Percentiles rank a stretch among this genome's conserved stretches.
Conservation (phyloP, 1,284 basidiomycete species). For the Trichosporon inkin region DNA sequence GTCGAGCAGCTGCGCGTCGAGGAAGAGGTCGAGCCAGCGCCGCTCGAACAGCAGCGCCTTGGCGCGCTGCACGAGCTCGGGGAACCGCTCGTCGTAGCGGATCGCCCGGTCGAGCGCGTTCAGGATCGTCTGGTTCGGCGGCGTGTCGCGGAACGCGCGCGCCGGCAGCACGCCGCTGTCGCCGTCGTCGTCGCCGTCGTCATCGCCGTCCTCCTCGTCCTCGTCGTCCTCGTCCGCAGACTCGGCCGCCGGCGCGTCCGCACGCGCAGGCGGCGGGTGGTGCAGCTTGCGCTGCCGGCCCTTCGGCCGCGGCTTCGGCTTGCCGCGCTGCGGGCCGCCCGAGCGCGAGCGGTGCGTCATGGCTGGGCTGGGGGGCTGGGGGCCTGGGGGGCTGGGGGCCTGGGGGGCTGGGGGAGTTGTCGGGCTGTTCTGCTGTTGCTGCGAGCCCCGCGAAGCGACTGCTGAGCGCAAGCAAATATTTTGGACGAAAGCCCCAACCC, state of each 20-base stretch:
- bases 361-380: not conserved
- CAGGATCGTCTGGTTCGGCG: constrained; percentile 39
- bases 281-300: constrained; percentile 25
- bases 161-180: constrained; percentile 11
- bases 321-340: constrained; percentile 27
- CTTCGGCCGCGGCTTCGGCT: constrained; percentile 8
- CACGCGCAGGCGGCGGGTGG: constrained; percentile 28
- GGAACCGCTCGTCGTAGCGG: constrained; percentile 18
- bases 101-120: constrained; percentile 32
- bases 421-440: no score
- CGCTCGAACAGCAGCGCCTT: constrained; percentile 46
- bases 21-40: constrained; percentile 48
- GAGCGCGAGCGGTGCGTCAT: constrained; percentile 45
- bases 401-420: no score
- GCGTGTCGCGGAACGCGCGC: constrained; percentile 19
- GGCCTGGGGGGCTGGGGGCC: no score
- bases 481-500: no score
- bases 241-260: not conserved
- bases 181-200: not conserved
- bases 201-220: not conserved
- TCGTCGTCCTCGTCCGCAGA: not conserved
- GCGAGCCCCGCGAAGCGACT: no score
- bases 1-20: constrained; percentile 35
- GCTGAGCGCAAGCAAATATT: no score
- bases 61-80: constrained; percentile 40